A percentile compares a stretch with the other conserved stretches of the same genome.
Evolutionary conservation across 1,284 basidiomycete genomes (phyloP).

Genomic region (Bondarzewia mesenterica): DNA sequence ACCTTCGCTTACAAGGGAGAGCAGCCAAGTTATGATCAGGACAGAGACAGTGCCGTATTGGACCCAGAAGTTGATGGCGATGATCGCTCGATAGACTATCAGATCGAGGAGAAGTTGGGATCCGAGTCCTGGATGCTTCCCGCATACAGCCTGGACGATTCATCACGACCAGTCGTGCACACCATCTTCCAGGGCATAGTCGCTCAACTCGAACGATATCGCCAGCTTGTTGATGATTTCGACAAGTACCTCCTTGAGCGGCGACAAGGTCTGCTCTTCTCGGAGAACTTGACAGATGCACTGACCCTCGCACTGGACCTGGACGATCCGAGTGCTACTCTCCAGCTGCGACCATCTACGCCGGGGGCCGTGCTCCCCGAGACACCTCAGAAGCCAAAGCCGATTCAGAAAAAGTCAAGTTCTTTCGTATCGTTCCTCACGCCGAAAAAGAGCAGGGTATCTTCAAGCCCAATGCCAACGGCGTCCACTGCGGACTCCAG

Average conservation of each 20-base stretch:
- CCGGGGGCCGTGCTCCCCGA: constrained; percentile 15
- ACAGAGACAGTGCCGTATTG: constrained; percentile 13
- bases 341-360: constrained; percentile 12
- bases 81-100: constrained; percentile 72
- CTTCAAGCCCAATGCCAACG: constrained; percentile 24
- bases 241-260: constrained; percentile 82
- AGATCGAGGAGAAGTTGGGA: constrained; percentile 56
- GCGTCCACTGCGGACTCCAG: constrained; percentile 29
- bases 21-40: constrained; percentile 11
- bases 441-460: constrained; percentile 59
- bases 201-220: constrained; percentile 73
- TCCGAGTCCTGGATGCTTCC: constrained; percentile 51
- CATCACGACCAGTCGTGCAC: constrained; percentile 70
- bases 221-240: constrained; percentile 69
- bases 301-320: constrained; percentile 67
- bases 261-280: constrained; percentile 83
- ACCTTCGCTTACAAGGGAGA: constrained; percentile 48
- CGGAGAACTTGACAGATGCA: constrained; percentile 89
- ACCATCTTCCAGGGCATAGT: constrained; percentile 74
- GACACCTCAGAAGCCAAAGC: constrained; percentile 38
- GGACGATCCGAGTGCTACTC: constrained; percentile 16
- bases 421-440: constrained; percentile 74
- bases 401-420: constrained; percentile 41
- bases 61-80: constrained; percentile 46
- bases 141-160: constrained; percentile 59